These are phyloP conservation scores for Brasenia schreberi DNA, from an alignment of 164 flowering plant genomes.

Conservation along the genomic window DNA sequence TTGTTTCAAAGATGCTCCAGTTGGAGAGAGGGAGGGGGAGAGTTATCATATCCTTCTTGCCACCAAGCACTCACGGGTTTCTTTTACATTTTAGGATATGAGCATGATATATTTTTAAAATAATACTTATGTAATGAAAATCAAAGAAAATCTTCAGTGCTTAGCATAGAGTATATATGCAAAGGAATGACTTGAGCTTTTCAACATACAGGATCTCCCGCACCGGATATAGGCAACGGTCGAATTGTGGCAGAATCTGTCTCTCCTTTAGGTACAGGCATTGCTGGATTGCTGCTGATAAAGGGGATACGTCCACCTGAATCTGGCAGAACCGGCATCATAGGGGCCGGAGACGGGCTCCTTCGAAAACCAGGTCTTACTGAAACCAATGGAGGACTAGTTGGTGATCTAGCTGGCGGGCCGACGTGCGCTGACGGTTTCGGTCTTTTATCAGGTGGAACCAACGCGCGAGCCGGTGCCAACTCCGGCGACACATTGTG, in stretches of 20 bases:
- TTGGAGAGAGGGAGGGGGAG: too few relatives aligned
- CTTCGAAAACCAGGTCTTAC: background rate
- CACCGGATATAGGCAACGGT: slow-evolving; percentile 48
- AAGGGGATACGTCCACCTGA: slow-evolving; percentile 58
- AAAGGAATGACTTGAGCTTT: background rate
- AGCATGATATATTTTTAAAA: too few relatives aligned
- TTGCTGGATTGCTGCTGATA: slow-evolving; percentile 83
- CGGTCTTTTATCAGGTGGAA: background rate
- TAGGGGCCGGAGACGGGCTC: slow-evolving; percentile 9
- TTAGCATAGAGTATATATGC: too few relatives aligned
- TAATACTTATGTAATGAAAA: too few relatives aligned
- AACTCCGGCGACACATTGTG: background rate
- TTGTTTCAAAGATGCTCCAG: too few relatives aligned
- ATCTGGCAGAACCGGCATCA: slow-evolving; percentile 23
- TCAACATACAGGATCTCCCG: slow-evolving; percentile 21
- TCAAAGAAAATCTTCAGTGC: too few relatives aligned
- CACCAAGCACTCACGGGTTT: too few relatives aligned
- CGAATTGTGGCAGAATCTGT: slow-evolving; percentile 64
- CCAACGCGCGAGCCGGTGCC: background rate
- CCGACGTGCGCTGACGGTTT: slow-evolving; percentile 20
- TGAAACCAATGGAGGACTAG: slow-evolving; percentile 20
- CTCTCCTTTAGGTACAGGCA: slow-evolving; percentile 89
- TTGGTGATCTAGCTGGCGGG: slow-evolving; percentile 27
- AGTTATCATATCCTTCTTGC: too few relatives aligned
- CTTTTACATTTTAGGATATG: too few relatives aligned